phyloP scores from a whole-genome alignment of 139 green algal genomes.

The Edaphochlamys debaryana region DNA sequence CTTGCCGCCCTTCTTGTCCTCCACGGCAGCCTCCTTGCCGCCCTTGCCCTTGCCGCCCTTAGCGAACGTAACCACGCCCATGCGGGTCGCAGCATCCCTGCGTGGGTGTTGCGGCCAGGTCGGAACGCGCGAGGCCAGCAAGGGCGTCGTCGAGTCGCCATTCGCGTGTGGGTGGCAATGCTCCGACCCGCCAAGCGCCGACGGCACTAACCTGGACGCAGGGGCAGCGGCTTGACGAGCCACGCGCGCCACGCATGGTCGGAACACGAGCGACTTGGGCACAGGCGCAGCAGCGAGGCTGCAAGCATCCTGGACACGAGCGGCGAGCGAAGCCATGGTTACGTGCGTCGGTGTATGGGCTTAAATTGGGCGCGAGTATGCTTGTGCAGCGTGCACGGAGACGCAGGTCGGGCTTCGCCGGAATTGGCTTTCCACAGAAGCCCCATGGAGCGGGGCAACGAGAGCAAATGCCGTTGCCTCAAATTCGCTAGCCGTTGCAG shows the following conservation, averaged over 20 bases:
- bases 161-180: too few relatives aligned
- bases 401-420: too few relatives aligned
- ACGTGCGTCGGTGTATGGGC: too few relatives aligned
- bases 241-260: background rate
- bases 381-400: too few relatives aligned
- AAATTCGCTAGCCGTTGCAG: too few relatives aligned
- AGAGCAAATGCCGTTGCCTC: too few relatives aligned
- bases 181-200: background rate
- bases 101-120: background rate
- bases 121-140: too few relatives aligned
- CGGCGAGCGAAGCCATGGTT: slow-evolving; percentile 4
- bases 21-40: slow-evolving; percentile 3
- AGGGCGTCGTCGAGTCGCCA: too few relatives aligned
- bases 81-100: slow-evolving; percentile 4
- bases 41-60: slow-evolving; percentile 49
- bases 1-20: slow-evolving; percentile 53
- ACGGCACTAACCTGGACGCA: background rate
- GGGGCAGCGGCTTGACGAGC: background rate
- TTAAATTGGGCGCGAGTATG: too few relatives aligned
- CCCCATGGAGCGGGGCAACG: too few relatives aligned
- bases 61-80: slow-evolving; percentile 14
- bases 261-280: slow-evolving; percentile 19
- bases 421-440: too few relatives aligned
- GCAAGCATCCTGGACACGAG: background rate
- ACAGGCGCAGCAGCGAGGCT: slow-evolving; percentile 30